Conservation (phyloP, 441 rosid genomes). For the Theobroma grandiflorum region DNA sequence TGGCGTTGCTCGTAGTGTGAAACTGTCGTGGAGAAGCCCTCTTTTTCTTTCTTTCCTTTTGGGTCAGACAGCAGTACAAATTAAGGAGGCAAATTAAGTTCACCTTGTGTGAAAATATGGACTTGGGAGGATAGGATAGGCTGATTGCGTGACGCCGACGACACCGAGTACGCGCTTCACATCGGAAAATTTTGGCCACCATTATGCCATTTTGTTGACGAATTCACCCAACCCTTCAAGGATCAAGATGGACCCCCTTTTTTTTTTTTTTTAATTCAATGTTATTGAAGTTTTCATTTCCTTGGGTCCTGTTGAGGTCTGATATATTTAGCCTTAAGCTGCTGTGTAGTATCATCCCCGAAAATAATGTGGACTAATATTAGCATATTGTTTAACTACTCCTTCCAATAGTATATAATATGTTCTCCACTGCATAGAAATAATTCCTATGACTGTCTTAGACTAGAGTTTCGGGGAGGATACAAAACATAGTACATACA, state of each 20-base stretch:
- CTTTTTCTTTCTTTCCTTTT: neutral
- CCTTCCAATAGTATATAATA: too few relatives aligned
- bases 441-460: too few relatives aligned
- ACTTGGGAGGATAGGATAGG: neutral
- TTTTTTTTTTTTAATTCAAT: neutral
- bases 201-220: neutral
- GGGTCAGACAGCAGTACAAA: neutral
- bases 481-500: too few relatives aligned
- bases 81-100: neutral
- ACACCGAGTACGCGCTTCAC: neutral
- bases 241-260: too few relatives aligned
- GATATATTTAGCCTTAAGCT: too few relatives aligned
- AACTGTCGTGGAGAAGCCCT: neutral
- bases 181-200: neutral
- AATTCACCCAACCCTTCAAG: neutral
- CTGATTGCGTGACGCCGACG: slow-evolving; percentile 27
- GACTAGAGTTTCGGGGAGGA: too few relatives aligned
- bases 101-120: neutral
- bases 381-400: too few relatives aligned
- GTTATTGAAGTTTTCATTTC: too few relatives aligned
- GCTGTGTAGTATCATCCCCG: too few relatives aligned
- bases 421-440: too few relatives aligned
- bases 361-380: too few relatives aligned
- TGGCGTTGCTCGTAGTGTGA: neutral
- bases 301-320: too few relatives aligned